phyloP scores from a whole-genome alignment of 176 grass and related monocot species.

The Musa acuminata region DNA sequence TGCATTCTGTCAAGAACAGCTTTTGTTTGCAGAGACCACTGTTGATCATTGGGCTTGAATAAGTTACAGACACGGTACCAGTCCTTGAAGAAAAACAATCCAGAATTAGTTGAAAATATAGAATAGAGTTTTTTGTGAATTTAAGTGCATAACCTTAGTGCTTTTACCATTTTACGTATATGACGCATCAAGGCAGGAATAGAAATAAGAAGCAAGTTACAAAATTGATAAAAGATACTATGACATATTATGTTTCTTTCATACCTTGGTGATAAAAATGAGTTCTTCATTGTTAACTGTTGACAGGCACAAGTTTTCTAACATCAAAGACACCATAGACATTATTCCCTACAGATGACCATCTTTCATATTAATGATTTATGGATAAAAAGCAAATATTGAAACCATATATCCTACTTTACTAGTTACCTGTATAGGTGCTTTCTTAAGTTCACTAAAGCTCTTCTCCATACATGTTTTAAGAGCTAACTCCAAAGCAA shows the following conservation, averaged over 20 bases:
- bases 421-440: slow-evolving; percentile 1
- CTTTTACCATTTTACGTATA: background rate
- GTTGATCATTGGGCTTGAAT: slow-evolving; percentile 5
- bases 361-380: background rate
- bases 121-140: background rate
- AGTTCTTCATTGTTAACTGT: slow-evolving; percentile 19
- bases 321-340: slow-evolving; percentile 2
- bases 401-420: background rate
- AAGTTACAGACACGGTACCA: background rate
- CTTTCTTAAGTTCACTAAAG: slow-evolving; percentile 8
- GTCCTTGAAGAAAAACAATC: slow-evolving; percentile 5
- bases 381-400: background rate
- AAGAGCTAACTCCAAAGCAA: slow-evolving; percentile 9
- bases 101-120: background rate
- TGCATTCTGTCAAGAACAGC: slow-evolving; percentile 17
- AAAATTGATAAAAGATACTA: background rate
- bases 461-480: slow-evolving; percentile 13
- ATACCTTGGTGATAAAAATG: slow-evolving; percentile 16
- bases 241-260: background rate
- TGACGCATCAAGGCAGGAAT: background rate
- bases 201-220: background rate
- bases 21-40: slow-evolving; percentile 10
- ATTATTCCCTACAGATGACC: slow-evolving; percentile 1
- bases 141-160: background rate
- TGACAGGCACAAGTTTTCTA: slow-evolving; percentile 19